Base-by-base conservation (phyloP, 2,329 filamentous ascomycete genomes). In the Cladophialophora yegresii region DNA sequence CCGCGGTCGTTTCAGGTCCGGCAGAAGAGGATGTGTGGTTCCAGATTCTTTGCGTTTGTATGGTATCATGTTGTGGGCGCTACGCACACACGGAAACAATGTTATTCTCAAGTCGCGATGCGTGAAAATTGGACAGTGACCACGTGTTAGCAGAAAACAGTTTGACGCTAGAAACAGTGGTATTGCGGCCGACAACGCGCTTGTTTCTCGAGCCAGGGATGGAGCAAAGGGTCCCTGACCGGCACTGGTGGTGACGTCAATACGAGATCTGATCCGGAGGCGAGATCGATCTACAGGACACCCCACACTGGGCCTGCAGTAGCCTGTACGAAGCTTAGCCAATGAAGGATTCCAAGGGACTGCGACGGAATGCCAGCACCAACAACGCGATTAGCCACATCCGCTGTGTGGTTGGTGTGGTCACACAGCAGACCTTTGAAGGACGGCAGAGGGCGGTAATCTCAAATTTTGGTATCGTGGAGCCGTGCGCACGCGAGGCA, bases 31-130 rank as follows among this genome's bases (percentile, higher is more conserved):
- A 6, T 12, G 4, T 26, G 20, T 16, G 30, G 8, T 9, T 4
- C 56, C 47, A 9, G 45, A 7, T 20, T 60, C 58, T 63, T 62
- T 68, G 49, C 64, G 64, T 51, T 68, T 68, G 40, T 49, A 32
- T 3, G 51, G 33, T 3, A 51, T 1, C 58, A 64, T 67, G 55
- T 50, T 50, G 47, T 26, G 2, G 45, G 10, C 8, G 8, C 23
- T 23, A 7, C n/a, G n/a, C n/a, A 6, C 8, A 50, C 9, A 12
- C 20, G 7, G 8, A 20, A 23, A 49, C 10, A n/a, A 4, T n/a
- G 45, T 1, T 49, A 23, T 23, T 12, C 47, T 22, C 3, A 26
- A 26, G 47, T 28, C 12, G 22, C 13, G 22, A 23, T 8, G 7
- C 10, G 9, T 50, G 20, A 50, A 28, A 9, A 28, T 20, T 16